phyloP scores from a whole-genome alignment of 2,329 filamentous ascomycete genomes.

The Paraphaeosphaeria minitans region DNA sequence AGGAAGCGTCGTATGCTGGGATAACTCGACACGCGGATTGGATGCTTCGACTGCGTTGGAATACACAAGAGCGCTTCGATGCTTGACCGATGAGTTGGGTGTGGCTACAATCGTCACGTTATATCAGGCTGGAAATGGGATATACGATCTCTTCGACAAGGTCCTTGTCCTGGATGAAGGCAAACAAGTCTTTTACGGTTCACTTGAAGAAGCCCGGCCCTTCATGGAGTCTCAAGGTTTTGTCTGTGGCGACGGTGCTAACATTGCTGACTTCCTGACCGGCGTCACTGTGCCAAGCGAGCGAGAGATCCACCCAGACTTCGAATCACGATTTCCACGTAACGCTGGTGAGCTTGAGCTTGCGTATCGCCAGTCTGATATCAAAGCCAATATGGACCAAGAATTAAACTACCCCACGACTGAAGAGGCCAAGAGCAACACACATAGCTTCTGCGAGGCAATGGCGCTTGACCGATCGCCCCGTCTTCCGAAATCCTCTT shows the following conservation, averaged over 20 bases:
- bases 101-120: slow-evolving; percentile 60
- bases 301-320: slow-evolving; percentile 48
- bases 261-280: slow-evolving; percentile 76
- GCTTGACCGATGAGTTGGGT: slow-evolving; percentile 56
- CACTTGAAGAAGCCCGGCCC: slow-evolving; percentile 60
- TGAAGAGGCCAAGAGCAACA: slow-evolving; percentile 48
- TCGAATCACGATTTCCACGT: slow-evolving; percentile 49
- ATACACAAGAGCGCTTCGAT: slow-evolving; percentile 59
- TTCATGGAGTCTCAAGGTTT: slow-evolving; percentile 75
- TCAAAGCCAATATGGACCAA: slow-evolving; percentile 56
- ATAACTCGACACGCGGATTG: slow-evolving; percentile 49
- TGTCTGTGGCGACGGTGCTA: slow-evolving; percentile 56
- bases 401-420: slow-evolving; percentile 64
- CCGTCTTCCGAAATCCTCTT: slow-evolving; percentile 58
- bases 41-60: slow-evolving; percentile 56
- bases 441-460: slow-evolving; percentile 58
- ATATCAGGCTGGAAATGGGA: slow-evolving; percentile 56
- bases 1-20: slow-evolving; percentile 60
- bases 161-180: slow-evolving; percentile 75
- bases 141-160: slow-evolving; percentile 73
- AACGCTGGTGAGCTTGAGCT: slow-evolving; percentile 50
- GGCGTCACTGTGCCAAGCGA: slow-evolving; percentile 64
- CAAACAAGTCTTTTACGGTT: slow-evolving; percentile 75
- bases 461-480: slow-evolving; percentile 62
- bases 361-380: slow-evolving; percentile 57